These are phyloP conservation scores for Blastosporella zonata DNA, from an alignment of 1,284 basidiomycete genomes.

Conservation along the genomic window DNA sequence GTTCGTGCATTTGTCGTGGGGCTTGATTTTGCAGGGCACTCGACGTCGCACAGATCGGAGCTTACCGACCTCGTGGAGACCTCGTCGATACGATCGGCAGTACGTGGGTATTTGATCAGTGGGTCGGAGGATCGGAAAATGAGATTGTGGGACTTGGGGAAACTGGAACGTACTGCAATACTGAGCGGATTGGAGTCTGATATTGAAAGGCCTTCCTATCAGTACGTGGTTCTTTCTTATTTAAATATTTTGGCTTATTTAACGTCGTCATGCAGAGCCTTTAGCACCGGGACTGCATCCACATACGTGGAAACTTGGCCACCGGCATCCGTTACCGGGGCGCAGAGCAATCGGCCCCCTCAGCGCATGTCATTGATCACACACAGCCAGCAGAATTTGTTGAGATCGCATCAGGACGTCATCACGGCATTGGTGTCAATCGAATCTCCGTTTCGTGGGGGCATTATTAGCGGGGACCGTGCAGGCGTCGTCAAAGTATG, in stretches of 20 bases:
- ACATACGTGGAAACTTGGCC: constrained; percentile 67
- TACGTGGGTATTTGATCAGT: constrained; percentile 72
- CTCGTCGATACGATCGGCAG: constrained; percentile 33
- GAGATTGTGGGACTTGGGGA: constrained; percentile 79
- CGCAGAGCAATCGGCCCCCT: constrained; percentile 60
- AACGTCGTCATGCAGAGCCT: constrained; percentile 24
- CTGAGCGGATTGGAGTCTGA: constrained; percentile 72
- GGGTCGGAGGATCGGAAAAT: constrained; percentile 83
- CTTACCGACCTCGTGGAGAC: constrained; percentile 47
- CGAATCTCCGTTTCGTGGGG: constrained; percentile 84
- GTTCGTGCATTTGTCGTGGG: constrained; percentile 67
- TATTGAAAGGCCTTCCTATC: constrained; percentile 65
- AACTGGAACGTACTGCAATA: constrained; percentile 67
- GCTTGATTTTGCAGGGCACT: constrained; percentile 69
- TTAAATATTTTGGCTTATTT: background rate
- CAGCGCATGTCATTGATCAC: constrained; percentile 77
- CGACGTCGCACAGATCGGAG: constrained; percentile 50
- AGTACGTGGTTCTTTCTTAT: constrained; percentile 39
- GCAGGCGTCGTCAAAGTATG: constrained; percentile 81
- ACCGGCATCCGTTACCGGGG: constrained; percentile 37
- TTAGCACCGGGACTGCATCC: constrained; percentile 40
- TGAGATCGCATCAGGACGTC: constrained; percentile 81
- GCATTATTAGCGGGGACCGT: constrained; percentile 83
- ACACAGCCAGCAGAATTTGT: constrained; percentile 73
- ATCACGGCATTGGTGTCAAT: constrained; percentile 79